A percentile compares a stretch with the other conserved stretches of the same genome.
phyloP scores from a whole-genome alignment of 176 grass and related monocot genomes.

The Ananas comosus region DNA sequence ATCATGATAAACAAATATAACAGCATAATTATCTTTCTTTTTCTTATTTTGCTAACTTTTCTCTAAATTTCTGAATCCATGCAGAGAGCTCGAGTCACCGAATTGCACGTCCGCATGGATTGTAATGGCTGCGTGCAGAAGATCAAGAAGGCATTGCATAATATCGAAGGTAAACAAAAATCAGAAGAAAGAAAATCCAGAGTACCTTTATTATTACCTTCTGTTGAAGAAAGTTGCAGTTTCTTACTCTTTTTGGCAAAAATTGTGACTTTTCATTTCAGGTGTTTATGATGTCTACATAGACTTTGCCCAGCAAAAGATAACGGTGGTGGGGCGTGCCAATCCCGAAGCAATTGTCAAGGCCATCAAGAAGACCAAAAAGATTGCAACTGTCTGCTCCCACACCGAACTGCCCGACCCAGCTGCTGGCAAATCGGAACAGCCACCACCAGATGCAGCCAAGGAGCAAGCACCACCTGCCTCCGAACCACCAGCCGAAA shows the following conservation, averaged over 20 bases:
- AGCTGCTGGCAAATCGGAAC: slow-evolving; percentile 1
- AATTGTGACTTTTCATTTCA: slow-evolving; percentile 19
- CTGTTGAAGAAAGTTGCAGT: not conserved
- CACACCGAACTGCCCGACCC: slow-evolving; percentile 28
- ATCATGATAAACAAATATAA: not conserved
- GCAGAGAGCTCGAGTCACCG: slow-evolving; percentile 35
- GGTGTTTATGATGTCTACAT: slow-evolving; percentile 53
- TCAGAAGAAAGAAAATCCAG: slow-evolving; percentile 15
- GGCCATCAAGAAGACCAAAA: slow-evolving; percentile 77
- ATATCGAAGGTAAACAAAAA: slow-evolving; percentile 30
- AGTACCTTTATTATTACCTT: not conserved
- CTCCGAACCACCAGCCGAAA: slow-evolving; percentile 9
- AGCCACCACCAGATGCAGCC: slow-evolving; percentile 10
- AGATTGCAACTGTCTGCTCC: slow-evolving; percentile 51
- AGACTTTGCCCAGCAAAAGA: slow-evolving; percentile 59
- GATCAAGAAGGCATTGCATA: slow-evolving; percentile 37
- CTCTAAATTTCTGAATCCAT: not conserved
- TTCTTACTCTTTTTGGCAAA: slow-evolving; percentile 1
- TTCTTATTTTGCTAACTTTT: not conserved
- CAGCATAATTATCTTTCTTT: not conserved
- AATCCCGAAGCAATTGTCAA: slow-evolving; percentile 66
- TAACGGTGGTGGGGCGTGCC: slow-evolving; percentile 60
- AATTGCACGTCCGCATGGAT: slow-evolving; percentile 47
- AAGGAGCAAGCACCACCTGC: slow-evolving; percentile 16
- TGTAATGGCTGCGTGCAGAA: slow-evolving; percentile 47